These are phyloP conservation scores for Letharia lupina DNA, from an alignment of 495 filamentous ascomycete genomes.

Conservation along the genomic window DNA sequence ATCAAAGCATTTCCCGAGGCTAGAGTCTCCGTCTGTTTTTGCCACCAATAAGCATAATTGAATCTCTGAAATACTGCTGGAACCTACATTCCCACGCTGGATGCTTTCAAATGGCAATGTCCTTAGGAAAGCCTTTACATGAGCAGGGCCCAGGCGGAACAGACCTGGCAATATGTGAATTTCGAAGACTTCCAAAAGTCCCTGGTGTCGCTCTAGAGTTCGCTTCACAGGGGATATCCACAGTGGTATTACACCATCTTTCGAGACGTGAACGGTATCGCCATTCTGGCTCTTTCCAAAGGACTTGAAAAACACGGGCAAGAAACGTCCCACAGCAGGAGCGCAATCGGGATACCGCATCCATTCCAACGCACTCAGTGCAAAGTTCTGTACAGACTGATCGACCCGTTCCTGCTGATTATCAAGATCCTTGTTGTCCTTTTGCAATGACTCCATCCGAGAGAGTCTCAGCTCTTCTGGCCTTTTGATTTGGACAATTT, in stretches of 20 bases:
- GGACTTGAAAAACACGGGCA: constrained; percentile 49
- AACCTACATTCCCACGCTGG: constrained; percentile 35
- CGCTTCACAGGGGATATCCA: constrained; percentile 27
- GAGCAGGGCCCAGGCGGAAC: constrained; percentile 49
- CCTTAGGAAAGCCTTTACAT: constrained; percentile 50
- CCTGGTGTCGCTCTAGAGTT: constrained; percentile 39
- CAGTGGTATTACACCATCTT: constrained; percentile 5
- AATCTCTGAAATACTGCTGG: constrained; percentile 40
- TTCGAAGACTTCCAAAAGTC: constrained; percentile 56
- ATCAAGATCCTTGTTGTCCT: neutral
- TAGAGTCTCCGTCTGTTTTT: constrained; percentile 46
- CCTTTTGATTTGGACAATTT: constrained; percentile 12
- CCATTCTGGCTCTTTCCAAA: neutral
- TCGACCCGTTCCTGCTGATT: neutral
- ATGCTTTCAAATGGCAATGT: constrained; percentile 31
- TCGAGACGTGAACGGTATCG: neutral
- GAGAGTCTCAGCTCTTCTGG: neutral
- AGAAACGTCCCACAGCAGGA: constrained; percentile 54
- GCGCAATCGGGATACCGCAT: constrained; percentile 53
- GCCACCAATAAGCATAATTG: constrained; percentile 47
- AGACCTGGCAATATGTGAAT: constrained; percentile 65
- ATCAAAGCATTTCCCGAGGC: neutral
- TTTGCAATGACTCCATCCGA: neutral
- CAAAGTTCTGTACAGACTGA: constrained; percentile 26
- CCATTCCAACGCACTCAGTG: constrained; percentile 49